Percentiles rank a stretch among this genome's conserved stretches.
Conservation (phyloP, 352 stramenopile genomes). For the Pythium graminicola region DNA sequence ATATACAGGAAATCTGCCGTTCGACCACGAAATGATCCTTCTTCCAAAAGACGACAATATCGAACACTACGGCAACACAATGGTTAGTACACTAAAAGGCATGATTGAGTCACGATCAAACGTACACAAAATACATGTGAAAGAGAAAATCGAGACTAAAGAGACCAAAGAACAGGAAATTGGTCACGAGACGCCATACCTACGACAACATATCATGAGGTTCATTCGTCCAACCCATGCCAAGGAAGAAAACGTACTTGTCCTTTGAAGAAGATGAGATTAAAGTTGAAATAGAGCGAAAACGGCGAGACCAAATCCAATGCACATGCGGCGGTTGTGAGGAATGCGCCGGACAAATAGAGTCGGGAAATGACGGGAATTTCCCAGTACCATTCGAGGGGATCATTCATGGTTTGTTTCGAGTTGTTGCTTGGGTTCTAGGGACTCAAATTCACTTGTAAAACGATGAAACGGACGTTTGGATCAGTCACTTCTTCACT, state of each 20-base stretch:
- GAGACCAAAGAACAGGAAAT: constrained; percentile 99
- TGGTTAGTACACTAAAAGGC: neutral
- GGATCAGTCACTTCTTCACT: neutral
- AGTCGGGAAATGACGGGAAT: constrained; percentile 97
- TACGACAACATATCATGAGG: constrained; percentile 18
- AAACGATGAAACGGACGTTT: neutral
- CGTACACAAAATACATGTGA: constrained; percentile 99
- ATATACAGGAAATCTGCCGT: constrained; percentile 98
- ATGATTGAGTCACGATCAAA: no score
- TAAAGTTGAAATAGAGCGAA: constrained; percentile 92
- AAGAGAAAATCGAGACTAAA: constrained; percentile 99
- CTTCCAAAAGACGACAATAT: constrained; percentile 96
- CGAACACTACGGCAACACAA: constrained; percentile 49
- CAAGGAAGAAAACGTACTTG: constrained; percentile 54
- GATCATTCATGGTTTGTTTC: constrained; percentile 63
- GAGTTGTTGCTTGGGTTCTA: neutral
- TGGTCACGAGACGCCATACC: constrained; percentile 95
- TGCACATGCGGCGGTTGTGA: constrained; percentile 94
- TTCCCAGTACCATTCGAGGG: constrained; percentile 96
- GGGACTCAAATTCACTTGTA: neutral
- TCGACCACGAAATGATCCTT: constrained; percentile 96
- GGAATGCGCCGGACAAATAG: constrained; percentile 97
- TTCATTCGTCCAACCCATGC: neutral
- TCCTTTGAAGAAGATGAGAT: constrained; percentile 96
- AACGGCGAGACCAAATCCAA: constrained; percentile 97